A percentile compares a stretch with the other conserved stretches of the same genome.
These are phyloP conservation scores for Fomitopsis schrenkii DNA, from an alignment of 1,284 basidiomycete genomes.

Conservation along the genomic window DNA sequence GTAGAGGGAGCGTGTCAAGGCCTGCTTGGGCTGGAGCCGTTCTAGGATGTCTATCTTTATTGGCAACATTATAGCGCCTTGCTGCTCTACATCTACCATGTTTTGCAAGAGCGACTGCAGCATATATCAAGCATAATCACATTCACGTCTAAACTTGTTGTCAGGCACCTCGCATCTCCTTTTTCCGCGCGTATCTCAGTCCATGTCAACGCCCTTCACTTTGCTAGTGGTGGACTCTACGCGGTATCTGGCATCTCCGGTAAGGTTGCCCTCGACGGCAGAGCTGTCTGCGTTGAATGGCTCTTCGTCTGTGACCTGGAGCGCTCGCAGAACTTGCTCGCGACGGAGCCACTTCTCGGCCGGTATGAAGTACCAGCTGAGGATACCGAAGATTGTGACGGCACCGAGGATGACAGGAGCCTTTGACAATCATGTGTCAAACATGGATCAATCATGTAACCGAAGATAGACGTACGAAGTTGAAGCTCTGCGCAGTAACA, in stretches of 20 bases:
- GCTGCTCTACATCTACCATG: background rate
- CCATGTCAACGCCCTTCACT: background rate
- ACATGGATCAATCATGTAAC: background rate
- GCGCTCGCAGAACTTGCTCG: constrained; percentile 50
- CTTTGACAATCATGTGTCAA: constrained; percentile 28
- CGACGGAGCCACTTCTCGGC: constrained; percentile 72
- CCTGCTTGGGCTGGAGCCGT: constrained; percentile 59
- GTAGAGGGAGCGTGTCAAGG: constrained; percentile 88
- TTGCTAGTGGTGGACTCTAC: background rate
- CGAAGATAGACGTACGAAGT: constrained; percentile 56
- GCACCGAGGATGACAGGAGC: constrained; percentile 73
- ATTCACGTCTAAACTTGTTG: background rate
- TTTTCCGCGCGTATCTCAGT: background rate
- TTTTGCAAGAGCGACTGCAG: background rate
- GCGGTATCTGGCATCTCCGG: background rate
- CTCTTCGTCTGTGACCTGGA: constrained; percentile 33
- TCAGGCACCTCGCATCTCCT: background rate
- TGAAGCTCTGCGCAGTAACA: constrained; percentile 67
- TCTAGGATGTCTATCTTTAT: constrained; percentile 29
- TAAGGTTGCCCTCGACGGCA: background rate
- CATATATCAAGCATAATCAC: background rate
- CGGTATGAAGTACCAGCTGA: constrained; percentile 75
- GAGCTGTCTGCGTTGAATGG: constrained; percentile 2
- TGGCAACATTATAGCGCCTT: background rate
- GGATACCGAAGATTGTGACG: constrained; percentile 71